Base-by-base conservation (phyloP, 345 rosid species). In the Xanthoceras sorbifolium region DNA sequence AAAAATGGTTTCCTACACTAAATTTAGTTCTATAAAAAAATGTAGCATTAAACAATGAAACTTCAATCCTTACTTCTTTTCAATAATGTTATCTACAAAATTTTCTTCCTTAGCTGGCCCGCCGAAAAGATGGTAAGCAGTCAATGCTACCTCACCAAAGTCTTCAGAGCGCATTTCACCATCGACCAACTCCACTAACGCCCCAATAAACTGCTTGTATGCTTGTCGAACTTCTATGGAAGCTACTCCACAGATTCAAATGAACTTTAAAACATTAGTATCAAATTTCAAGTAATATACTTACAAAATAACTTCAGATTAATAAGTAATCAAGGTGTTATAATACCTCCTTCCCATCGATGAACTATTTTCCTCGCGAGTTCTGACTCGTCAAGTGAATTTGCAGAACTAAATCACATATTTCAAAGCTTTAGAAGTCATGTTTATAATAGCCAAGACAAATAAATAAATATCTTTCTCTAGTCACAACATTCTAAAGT, bases 271-370 rank as follows among this genome's bases (percentile, higher is more conserved):
- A 68, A 62, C 71, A 52, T 73, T 29, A 60, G 25, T 28, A 60
- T 71, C 38, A 70, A n/a, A 74, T 15, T 55, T 57, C 36, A 64
- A 55, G 72, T 52, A 44, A 57, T 18, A 76, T n/a, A 54, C 23
- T 60, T 20, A 46, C 61, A 36, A 12, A 40, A 3, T 15, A 40
- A 76, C 44, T 32, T 22, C 15, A 28, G 26, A 20, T 23, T 32
- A 8, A 3, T 2, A 52, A 50, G 11, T 20, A 3, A 76, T 23
- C 71, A 71, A 50, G 64, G 72, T 28, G 23, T 14, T 10, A 65
- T n/a, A 69, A 23, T 73, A 94, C 98, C 97, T 91, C 89, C 94
- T 78, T 92, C 97, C 97, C 97, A 94, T 72, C 82, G 87, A 80
- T 86, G 82, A 70, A 94, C 91, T 64, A 94, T 93, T 88, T 83